phyloP scores from a whole-genome alignment of 495 filamentous ascomycete species.

The Penicillium subrubescens region DNA sequence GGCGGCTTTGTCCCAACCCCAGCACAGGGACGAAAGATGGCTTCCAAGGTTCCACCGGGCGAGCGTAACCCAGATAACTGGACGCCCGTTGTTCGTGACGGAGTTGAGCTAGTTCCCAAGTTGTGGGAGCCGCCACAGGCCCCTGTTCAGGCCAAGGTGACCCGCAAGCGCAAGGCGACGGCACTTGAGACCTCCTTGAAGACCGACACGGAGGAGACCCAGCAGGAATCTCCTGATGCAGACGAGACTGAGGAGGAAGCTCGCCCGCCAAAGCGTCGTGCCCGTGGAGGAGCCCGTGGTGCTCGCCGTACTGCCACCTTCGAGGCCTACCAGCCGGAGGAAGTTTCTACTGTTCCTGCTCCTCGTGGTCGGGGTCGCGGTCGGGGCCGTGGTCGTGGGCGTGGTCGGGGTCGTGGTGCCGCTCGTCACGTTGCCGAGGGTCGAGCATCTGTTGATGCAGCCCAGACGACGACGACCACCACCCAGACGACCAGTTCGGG shows the following conservation, averaged over 20 bases:
- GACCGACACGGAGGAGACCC: slow-evolving; percentile 34
- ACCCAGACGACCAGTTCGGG: slow-evolving; percentile 13
- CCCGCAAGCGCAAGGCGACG: slow-evolving; percentile 48
- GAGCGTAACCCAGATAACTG: slow-evolving; percentile 46
- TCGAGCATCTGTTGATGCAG: slow-evolving; percentile 29
- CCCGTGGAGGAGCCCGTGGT: slow-evolving; percentile 30
- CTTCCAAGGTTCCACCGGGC: slow-evolving; percentile 32
- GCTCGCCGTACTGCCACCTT: slow-evolving; percentile 28
- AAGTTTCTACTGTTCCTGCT: slow-evolving; percentile 26
- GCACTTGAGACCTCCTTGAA: slow-evolving; percentile 37
- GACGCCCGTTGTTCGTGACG: slow-evolving; percentile 34
- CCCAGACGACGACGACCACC: slow-evolving; percentile 5
- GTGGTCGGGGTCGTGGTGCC: slow-evolving; percentile 11
- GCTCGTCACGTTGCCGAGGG: not conserved
- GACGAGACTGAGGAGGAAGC: slow-evolving; percentile 37
- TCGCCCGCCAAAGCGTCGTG: slow-evolving; percentile 36
- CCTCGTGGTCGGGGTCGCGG: slow-evolving; percentile 57
- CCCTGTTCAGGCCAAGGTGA: slow-evolving; percentile 54
- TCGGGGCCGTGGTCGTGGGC: slow-evolving; percentile 49
- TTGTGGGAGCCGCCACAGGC: slow-evolving; percentile 53
- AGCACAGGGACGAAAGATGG: slow-evolving; percentile 44
- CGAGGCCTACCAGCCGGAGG: slow-evolving; percentile 27
- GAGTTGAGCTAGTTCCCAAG: slow-evolving; percentile 38
- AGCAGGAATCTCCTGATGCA: slow-evolving; percentile 28
- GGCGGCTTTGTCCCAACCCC: slow-evolving; percentile 49